phyloP scores from a whole-genome alignment of 768 basidiomycete genomes.

The Austroboletus eburneus region DNA sequence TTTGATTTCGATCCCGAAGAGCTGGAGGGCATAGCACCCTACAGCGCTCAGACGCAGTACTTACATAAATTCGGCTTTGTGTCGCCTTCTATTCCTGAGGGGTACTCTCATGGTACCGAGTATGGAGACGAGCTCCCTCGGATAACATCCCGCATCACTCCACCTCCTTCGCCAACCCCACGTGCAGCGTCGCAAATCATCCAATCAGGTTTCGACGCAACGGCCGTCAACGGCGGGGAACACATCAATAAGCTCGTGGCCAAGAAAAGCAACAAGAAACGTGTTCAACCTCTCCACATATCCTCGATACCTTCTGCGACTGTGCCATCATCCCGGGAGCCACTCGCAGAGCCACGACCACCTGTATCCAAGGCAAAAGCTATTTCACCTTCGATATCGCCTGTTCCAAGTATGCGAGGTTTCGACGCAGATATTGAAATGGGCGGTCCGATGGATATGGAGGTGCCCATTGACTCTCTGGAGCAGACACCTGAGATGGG shows the following conservation, averaged over 20 bases:
- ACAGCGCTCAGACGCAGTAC: slow-evolving; percentile 71
- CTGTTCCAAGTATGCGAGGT: slow-evolving; percentile 46
- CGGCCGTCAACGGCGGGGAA: slow-evolving; percentile 45
- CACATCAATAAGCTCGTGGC: slow-evolving; percentile 71
- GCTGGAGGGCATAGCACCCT: slow-evolving; percentile 75
- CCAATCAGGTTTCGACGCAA: slow-evolving; percentile 39
- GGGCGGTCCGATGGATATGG: slow-evolving; percentile 48
- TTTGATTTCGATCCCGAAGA: slow-evolving; percentile 81
- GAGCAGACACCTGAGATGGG: slow-evolving; percentile 39
- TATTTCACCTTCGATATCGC: slow-evolving; percentile 38
- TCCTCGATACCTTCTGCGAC: slow-evolving; percentile 36
- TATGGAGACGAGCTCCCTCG: slow-evolving; percentile 20
- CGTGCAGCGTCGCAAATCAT: slow-evolving; percentile 28
- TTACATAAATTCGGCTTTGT: slow-evolving; percentile 77
- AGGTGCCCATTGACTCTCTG: slow-evolving; percentile 51
- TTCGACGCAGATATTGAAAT: slow-evolving; percentile 41
- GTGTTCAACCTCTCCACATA: slow-evolving; percentile 46
- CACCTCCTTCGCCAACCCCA: slow-evolving; percentile 46
- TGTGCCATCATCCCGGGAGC: slow-evolving; percentile 11
- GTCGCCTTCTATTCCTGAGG: slow-evolving; percentile 62
- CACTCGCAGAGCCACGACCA: slow-evolving; percentile 13
- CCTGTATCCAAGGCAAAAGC: slow-evolving; percentile 25
- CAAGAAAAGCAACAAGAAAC: slow-evolving; percentile 68
- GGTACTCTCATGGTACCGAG: slow-evolving; percentile 54
- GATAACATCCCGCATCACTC: slow-evolving; percentile 35